A percentile compares a stretch with the other conserved stretches of the same genome.
phyloP scores from a whole-genome alignment of 768 basidiomycete genomes.

The Phaffia tasmanica region DNA sequence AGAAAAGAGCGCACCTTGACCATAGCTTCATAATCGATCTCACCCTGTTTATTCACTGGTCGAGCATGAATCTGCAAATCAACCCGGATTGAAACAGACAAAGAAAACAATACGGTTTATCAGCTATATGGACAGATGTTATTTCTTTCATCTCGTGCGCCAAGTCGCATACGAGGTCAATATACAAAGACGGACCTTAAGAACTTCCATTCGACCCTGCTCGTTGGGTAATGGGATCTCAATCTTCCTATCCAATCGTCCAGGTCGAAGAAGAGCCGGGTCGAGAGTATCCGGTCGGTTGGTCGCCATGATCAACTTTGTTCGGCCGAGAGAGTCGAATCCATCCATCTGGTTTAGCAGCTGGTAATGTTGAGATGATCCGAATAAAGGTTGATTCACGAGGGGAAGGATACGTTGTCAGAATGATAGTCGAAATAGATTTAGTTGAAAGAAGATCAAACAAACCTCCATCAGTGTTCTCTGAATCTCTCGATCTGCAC shows the following conservation, averaged over 20 bases:
- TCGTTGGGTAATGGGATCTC: constrained; percentile 97
- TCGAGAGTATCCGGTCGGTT: constrained; percentile 97
- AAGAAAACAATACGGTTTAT: no score
- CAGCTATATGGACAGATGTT: no score
- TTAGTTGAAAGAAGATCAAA: neutral
- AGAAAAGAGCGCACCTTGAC: constrained; percentile 57
- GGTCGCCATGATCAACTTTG: constrained; percentile 99
- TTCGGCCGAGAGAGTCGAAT: constrained; percentile 88
- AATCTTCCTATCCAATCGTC: constrained; percentile 91
- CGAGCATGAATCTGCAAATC: constrained; percentile 60
- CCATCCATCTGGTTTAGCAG: constrained; percentile 99
- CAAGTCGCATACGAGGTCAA: neutral
- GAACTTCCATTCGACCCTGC: constrained; percentile 85
- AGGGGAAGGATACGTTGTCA: no score
- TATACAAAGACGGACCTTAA: constrained; percentile 47
- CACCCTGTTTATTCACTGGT: constrained; percentile 86
- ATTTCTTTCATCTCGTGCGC: neutral
- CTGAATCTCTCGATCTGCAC: constrained; percentile 97
- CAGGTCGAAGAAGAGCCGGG: constrained; percentile 89
- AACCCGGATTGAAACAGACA: neutral
- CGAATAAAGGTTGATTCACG: neutral
- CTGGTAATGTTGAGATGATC: constrained; percentile 40
- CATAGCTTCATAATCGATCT: constrained; percentile 95
- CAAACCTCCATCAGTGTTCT: constrained; percentile 90
- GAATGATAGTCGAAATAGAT: neutral